These are phyloP conservation scores for Candida golubevii DNA, from an alignment of 805 yeast genomes.

Conservation along the genomic window DNA sequence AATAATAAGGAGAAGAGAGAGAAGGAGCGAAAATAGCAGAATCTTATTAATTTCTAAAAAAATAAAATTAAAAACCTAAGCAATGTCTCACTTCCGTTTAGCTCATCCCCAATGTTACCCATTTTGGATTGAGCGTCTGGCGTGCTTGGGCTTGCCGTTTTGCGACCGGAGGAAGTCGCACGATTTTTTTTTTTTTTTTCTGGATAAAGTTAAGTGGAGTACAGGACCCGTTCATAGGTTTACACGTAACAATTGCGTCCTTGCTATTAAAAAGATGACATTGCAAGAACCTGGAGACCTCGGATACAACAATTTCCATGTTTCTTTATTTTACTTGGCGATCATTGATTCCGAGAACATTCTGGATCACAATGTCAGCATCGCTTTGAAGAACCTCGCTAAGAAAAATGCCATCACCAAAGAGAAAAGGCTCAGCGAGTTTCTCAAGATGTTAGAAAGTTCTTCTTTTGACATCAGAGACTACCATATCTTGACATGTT, in stretches of 20 bases:
- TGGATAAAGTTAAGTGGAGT: too few relatives aligned
- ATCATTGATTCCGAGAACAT: conserved; percentile 52
- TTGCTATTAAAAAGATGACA: conserved; percentile 4
- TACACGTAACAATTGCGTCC: background rate
- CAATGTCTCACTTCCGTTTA: too few relatives aligned
- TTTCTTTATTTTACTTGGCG: conserved; percentile 68
- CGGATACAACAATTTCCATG: conserved; percentile 18
- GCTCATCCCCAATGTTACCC: too few relatives aligned
- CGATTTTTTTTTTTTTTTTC: too few relatives aligned
- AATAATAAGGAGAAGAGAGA: too few relatives aligned
- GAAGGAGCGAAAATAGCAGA: too few relatives aligned
- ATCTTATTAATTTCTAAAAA: too few relatives aligned
- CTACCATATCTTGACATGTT: conserved; percentile 53
- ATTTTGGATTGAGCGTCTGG: background rate
- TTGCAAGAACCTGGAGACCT: conserved; percentile 14
- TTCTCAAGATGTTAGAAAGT: conserved; percentile 32
- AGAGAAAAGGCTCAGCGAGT: conserved; percentile 68
- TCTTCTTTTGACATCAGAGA: conserved; percentile 29
- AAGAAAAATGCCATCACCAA: conserved; percentile 83
- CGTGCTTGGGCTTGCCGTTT: too few relatives aligned
- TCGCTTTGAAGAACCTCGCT: conserved; percentile 70
- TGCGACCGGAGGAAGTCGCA: too few relatives aligned
- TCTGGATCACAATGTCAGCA: conserved; percentile 45
- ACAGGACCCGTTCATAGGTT: too few relatives aligned
- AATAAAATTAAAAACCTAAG: too few relatives aligned